A percentile compares a stretch with the other conserved stretches of the same genome.
These are phyloP conservation scores for Emmonsiellopsis sp. DNA, from an alignment of 2,329 filamentous ascomycete genomes.

Conservation along the genomic window DNA sequence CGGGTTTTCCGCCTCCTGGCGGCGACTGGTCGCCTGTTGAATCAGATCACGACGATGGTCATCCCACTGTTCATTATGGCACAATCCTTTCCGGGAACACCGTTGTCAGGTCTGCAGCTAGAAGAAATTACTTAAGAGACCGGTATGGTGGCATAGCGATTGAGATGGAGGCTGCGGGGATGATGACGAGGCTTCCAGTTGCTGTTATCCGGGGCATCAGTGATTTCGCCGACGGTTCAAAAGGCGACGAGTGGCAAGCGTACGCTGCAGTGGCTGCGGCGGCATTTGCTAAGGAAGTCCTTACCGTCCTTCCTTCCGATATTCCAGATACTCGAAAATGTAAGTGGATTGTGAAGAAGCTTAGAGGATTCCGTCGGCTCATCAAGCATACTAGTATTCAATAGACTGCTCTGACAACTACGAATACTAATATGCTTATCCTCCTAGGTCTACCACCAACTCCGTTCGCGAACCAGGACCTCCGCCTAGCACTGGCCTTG, in stretches of 20 bases:
- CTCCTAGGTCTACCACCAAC: neutral
- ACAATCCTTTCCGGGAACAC: constrained; percentile 25
- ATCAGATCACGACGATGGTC: constrained; percentile 4
- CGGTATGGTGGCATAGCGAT: neutral
- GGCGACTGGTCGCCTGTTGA: neutral
- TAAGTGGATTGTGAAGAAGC: neutral
- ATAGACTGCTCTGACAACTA: too few species aligned
- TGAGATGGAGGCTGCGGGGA: neutral
- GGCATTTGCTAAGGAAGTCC: neutral
- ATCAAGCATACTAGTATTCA: too few species aligned
- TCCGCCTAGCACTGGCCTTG: neutral
- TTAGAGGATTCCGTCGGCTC: neutral
- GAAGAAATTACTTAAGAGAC: constrained; percentile 17
- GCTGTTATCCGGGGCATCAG: neutral
- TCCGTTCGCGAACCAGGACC: neutral
- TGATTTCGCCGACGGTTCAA: neutral
- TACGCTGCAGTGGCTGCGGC: neutral
- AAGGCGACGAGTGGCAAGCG: neutral
- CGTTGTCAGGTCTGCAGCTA: constrained; percentile 20
- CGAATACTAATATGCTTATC: too few species aligned
- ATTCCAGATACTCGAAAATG: neutral
- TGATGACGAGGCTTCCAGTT: neutral
- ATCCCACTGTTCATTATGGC: constrained; percentile 25
- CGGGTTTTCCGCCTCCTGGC: neutral
- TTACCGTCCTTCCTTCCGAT: neutral